Evolutionary conservation across 768 basidiomycete species (phyloP).

Genomic region (Amanita pallidorosea): DNA sequence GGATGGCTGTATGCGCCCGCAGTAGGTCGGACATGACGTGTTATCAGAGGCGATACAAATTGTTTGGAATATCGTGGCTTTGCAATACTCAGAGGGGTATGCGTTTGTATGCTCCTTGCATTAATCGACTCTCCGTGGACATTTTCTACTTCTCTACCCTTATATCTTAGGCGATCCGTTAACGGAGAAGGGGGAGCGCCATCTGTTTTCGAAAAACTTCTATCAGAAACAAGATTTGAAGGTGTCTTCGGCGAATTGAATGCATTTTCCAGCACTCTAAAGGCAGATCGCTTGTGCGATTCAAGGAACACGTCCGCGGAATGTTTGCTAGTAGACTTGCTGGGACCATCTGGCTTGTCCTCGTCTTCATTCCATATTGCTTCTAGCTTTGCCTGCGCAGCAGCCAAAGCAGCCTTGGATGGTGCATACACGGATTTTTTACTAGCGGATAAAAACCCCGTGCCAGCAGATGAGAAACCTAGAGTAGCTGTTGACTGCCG

Average conservation of each 20-base stretch:
- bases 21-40: not conserved
- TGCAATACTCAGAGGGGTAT: not conserved
- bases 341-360: conserved; percentile 1
- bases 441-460: conserved; percentile 22
- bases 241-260: conserved; percentile 29
- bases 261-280: conserved; percentile 27
- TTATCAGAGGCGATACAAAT: conserved; percentile 37
- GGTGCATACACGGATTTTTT: conserved; percentile 34
- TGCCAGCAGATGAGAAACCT: not conserved
- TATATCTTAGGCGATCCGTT: not conserved
- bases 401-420: conserved; percentile 41
- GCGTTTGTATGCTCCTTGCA: not conserved
- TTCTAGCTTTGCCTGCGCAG: conserved; percentile 41
- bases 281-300: conserved; percentile 21
- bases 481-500: not conserved
- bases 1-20: not conserved
- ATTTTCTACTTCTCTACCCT: conserved; percentile 1
- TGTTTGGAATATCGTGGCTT: conserved; percentile 18
- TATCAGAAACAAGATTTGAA: conserved; percentile 15
- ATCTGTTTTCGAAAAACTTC: conserved; percentile 2
- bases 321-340: conserved; percentile 7
- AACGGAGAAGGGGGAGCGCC: conserved; percentile 6
- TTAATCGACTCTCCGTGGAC: not conserved
- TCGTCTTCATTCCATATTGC: conserved; percentile 36
- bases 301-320: conserved; percentile 16